Evolutionary conservation across 352 stramenopile species (phyloP), one percentile per base, ranked within the genome.

Genomic region (Peronospora tabacina): DNA sequence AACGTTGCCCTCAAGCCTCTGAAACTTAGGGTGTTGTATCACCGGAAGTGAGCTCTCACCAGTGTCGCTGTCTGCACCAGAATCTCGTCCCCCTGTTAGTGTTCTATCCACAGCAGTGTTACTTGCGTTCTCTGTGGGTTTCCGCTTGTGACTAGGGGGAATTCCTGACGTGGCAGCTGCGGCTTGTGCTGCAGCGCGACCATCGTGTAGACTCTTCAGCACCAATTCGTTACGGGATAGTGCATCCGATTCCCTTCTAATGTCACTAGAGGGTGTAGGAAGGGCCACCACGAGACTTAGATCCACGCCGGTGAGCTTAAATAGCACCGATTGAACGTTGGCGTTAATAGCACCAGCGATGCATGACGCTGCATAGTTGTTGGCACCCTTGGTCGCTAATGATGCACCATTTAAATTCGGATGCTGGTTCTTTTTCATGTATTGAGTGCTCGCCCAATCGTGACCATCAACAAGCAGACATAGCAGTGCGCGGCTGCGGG

Each of bases 361-460:
- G 49, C 80, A 90, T 13, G 68, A 82, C 7, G 78, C 80, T 0
- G 80, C 80, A 49, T 85, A 90, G 42, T 80, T 80, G 61, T 72
- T 82, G 17, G 80, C 80, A 19, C 75, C 73, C 24, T 77, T 79
- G 9, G 74, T 60, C 8, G 77, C 82, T 41, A 90, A 58, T 46
- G 75, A 73, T 28, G 73, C 69, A 38, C 78, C 73, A 7, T 81
- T 77, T 17, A 86, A 64, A 48, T 51, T 66, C 32, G 52, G 57
- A 26, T 66, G 55, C 19, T 65, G 68, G 17, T 72, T 76, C 53
- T 87, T 84, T 56, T 84, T 82, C 77, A 90, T 90, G 51, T 83
- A 87, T 66, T 88, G 72, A 44, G 80, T 90, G 49, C 73, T 87
- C 13, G 77, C 63, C 80, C 80, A 90, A 68, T 90, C 77, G 65